Evolutionary conservation across 176 grass and related monocot genomes (phyloP).

Genomic region (Echinochloa phyllopogon): DNA sequence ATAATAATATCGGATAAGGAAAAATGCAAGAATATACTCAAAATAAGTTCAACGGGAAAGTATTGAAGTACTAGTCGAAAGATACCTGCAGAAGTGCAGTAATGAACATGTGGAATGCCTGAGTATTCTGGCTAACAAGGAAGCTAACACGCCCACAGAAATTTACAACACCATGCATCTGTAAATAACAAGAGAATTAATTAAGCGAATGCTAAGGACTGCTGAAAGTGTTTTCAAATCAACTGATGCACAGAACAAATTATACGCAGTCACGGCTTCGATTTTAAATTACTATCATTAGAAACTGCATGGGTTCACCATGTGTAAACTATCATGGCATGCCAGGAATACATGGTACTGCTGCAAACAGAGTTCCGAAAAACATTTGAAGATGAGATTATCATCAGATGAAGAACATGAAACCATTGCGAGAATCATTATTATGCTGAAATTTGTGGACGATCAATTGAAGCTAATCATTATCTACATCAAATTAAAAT

Average conservation of each 20-base stretch:
- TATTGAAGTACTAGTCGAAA: background rate
- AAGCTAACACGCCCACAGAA: slow-evolving; percentile 85
- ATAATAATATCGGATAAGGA: slow-evolving; percentile 16
- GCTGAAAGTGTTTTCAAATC: background rate
- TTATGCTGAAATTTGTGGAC: background rate
- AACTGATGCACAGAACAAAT: background rate
- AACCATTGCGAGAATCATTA: background rate
- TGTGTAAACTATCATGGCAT: background rate
- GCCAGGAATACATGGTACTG: background rate
- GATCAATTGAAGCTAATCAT: slow-evolving; percentile 18
- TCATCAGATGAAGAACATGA: background rate
- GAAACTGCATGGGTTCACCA: background rate
- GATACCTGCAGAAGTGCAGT: slow-evolving; percentile 74
- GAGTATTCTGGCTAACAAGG: slow-evolving; percentile 82
- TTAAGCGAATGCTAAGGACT: background rate
- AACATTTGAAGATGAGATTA: background rate
- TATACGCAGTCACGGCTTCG: background rate
- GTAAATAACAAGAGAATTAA: slow-evolving; percentile 9
- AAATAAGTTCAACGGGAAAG: background rate
- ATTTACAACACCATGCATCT: slow-evolving; percentile 93
- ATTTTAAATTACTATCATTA: background rate
- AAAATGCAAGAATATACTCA: background rate
- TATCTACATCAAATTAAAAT: slow-evolving; percentile 9
- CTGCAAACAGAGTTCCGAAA: slow-evolving; percentile 1
- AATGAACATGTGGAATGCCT: slow-evolving; percentile 92